Evolutionary conservation across 768 basidiomycete species (phyloP).

Genomic region (Rhizopogon salebrosus): DNA sequence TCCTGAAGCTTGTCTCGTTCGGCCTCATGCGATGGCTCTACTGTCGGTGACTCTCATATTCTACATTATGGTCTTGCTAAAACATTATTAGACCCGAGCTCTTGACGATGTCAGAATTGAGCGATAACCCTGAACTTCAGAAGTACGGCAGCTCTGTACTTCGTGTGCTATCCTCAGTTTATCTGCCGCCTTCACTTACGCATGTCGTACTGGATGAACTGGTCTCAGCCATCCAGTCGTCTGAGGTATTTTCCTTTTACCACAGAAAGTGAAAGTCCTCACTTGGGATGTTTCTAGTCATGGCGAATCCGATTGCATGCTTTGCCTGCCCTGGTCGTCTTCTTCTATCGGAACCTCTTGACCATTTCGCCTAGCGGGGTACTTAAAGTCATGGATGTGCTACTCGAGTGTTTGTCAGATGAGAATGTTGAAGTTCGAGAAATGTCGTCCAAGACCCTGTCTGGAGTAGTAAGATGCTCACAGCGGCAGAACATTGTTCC

Average conservation of each 20-base stretch:
- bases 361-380: constrained; percentile 66
- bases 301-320: constrained; percentile 89
- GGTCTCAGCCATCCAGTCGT: constrained; percentile 69
- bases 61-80: background rate
- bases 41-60: constrained; percentile 47
- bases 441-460: constrained; percentile 82
- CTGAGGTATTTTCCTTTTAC: constrained; percentile 46
- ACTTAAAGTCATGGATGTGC: constrained; percentile 71
- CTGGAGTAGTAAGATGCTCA: constrained; percentile 86
- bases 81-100: constrained; percentile 65
- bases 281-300: constrained; percentile 44
- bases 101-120: constrained; percentile 85
- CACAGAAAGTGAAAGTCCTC: constrained; percentile 5
- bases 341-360: constrained; percentile 87
- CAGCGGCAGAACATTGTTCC: constrained; percentile 82
- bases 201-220: constrained; percentile 57
- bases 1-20: constrained; percentile 66
- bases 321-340: constrained; percentile 81
- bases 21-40: constrained; percentile 73
- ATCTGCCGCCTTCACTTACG: constrained; percentile 65
- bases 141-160: constrained; percentile 75
- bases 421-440: constrained; percentile 92
- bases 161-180: constrained; percentile 76
- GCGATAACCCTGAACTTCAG: constrained; percentile 80
- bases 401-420: constrained; percentile 80